A percentile compares a stretch with the other conserved stretches of the same genome.
Evolutionary conservation across 345 rosid genomes (phyloP).

Genomic region (Acer yangbiense): DNA sequence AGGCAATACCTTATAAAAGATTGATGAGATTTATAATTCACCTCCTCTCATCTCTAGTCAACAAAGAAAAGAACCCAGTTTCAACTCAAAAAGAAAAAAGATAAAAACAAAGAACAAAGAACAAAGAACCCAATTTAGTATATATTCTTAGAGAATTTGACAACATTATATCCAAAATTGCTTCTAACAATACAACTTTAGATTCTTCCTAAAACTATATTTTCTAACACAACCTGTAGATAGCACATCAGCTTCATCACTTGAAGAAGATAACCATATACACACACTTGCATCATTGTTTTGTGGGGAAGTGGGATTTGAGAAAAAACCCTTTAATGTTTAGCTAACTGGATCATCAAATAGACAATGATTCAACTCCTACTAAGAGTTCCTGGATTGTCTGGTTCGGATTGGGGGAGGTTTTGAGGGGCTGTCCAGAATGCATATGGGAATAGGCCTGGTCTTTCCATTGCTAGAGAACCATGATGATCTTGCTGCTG

Average conservation of each 20-base stretch:
- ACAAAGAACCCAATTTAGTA: not conserved
- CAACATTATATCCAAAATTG: not conserved
- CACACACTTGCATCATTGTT: too few relatives aligned
- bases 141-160: not conserved
- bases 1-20: not conserved
- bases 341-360: not conserved
- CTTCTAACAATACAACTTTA: not conserved
- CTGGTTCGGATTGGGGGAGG: conserved; percentile 17
- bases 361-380: conserved; percentile 16
- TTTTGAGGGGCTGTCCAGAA: conserved; percentile 14
- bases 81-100: too few relatives aligned
- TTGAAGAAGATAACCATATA: too few relatives aligned
- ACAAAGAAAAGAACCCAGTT: not conserved
- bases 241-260: too few relatives aligned
- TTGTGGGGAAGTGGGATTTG: too few relatives aligned
- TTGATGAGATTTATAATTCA: not conserved
- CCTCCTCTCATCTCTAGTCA: not conserved
- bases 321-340: conserved; percentile 3
- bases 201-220: not conserved
- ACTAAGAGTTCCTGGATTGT: conserved; percentile 21
- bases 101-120: too few relatives aligned
- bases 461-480: conserved; percentile 26
- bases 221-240: too few relatives aligned
- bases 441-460: conserved; percentile 35
- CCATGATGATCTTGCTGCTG: conserved; percentile 31